Evolutionary conservation across 306 rosid species (phyloP), one percentile per base, ranked within the genome.

Genomic region (Vicia faba): DNA sequence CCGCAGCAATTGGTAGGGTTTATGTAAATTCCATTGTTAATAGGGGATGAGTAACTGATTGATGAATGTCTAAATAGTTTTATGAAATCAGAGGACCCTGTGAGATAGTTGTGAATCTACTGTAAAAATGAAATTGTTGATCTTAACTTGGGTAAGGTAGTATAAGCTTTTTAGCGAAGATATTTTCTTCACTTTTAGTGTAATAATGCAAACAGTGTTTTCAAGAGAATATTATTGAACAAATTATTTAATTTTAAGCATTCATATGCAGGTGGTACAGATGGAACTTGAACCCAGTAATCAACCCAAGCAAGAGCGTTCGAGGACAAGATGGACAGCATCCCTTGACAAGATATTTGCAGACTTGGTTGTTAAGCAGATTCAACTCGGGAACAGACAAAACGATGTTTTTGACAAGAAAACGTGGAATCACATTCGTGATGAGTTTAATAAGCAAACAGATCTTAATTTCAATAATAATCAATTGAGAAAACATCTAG

Each of bases 261-360:
- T 26, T 76, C 64, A 31, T 20, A 20, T 40, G 49, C 73, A 28
- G 69, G 62, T 75, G 69, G 62, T 75, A 67, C 56, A 69, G 82
- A 90, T 90, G 96, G 96, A 87, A 50, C 73, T 40, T 77, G 89
- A 85, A 76, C 74, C 66, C 2, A 23, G 53, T 66, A 75, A 64
- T 72, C 87, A 82, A 61, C 82, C 80, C 69, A 91, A 87, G 84
- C 90, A 81, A 25, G 92, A 91, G 69, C 95, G 97, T 19, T 91
- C 92, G 3, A 87, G 97, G 83, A 91, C 97, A 28, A 85, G 97
- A 87, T 91, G 97, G 97, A 87, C 97, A 14, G 77, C 97, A 43
- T 70, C 90, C 39, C 95, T 91, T 18, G 95, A 91, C 83, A 85
- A 84, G 88, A 82, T 88, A 75, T 91, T 91, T 72, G 92, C 97